Conservation (phyloP, 495 filamentous ascomycete species). For the Penicillium subrubescens region DNA sequence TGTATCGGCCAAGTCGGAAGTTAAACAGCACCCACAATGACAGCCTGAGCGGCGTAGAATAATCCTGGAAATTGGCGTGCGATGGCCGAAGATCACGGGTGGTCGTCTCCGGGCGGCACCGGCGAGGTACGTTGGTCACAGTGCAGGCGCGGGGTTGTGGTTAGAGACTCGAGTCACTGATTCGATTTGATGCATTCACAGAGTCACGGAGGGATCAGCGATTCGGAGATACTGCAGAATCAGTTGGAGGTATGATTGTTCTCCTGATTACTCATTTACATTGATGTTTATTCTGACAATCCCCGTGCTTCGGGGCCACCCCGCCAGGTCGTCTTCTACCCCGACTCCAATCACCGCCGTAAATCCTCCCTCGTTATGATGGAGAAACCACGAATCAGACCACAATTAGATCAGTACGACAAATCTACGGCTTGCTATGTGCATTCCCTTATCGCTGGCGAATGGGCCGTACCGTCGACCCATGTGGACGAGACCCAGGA, state of each 20-base stretch:
- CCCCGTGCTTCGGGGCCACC: background rate
- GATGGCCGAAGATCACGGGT: conserved; percentile 21
- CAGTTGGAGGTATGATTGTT: conserved; percentile 47
- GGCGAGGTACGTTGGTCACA: conserved; percentile 27
- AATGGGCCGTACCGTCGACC: conserved; percentile 35
- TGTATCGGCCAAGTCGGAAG: conserved; percentile 4
- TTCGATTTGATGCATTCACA: conserved; percentile 18
- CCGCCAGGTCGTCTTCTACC: conserved; percentile 71
- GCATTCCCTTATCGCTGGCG: conserved; percentile 72
- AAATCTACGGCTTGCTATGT: conserved; percentile 76
- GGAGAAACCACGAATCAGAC: conserved; percentile 46
- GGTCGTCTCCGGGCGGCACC: conserved; percentile 17
- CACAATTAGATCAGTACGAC: conserved; percentile 41
- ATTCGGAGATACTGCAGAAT: conserved; percentile 48
- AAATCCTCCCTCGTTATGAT: conserved; percentile 80
- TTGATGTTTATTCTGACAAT: background rate
- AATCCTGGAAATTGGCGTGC: conserved; percentile 12
- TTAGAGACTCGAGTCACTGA: conserved; percentile 17
- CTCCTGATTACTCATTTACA: background rate
- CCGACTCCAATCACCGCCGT: conserved; percentile 71
- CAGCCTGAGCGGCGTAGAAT: conserved; percentile 3
- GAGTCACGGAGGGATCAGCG: conserved; percentile 41
- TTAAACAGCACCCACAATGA: conserved; percentile 20
- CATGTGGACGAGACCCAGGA: conserved; percentile 35
- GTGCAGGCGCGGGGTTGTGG: background rate